Conservation (phyloP, 177 flowering plant species). For the Vitis hybrid region DNA sequence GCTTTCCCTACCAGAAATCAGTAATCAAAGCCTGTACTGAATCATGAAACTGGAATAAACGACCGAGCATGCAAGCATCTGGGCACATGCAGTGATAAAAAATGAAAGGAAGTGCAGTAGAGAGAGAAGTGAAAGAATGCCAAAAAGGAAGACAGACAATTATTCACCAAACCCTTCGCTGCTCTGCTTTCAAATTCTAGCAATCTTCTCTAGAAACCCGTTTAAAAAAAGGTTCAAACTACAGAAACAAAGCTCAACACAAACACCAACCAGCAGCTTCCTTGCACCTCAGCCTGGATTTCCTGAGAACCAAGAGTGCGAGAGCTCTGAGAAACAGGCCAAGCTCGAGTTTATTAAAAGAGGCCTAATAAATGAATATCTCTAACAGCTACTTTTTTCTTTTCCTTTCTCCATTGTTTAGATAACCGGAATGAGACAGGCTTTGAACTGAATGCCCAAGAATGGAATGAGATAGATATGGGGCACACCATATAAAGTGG, state of each 20-base stretch:
- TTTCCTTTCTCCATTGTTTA: constrained; percentile 11
- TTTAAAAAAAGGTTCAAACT: background rate
- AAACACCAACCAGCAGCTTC: background rate
- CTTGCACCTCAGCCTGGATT: no score
- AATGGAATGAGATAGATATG: constrained; percentile 1
- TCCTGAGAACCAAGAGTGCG: background rate
- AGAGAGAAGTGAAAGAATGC: background rate
- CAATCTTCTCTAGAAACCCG: background rate
- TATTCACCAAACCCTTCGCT: background rate
- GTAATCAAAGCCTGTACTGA: no score
- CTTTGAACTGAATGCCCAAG: constrained; percentile 2
- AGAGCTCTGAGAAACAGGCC: background rate
- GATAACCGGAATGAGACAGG: constrained; percentile 10
- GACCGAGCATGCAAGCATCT: no score
- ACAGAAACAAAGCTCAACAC: background rate
- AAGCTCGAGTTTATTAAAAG: background rate
- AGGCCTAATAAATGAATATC: background rate
- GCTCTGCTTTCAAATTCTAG: background rate
- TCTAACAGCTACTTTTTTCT: background rate
- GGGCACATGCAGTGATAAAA: no score
- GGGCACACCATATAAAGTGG: background rate
- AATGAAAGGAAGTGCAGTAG: no score
- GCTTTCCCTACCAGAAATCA: no score
- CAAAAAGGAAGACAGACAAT: background rate
- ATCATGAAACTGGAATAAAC: no score